These are phyloP conservation scores for Fusarium xylarioides DNA, from an alignment of 2,329 filamentous ascomycete species.

Conservation along the genomic window DNA sequence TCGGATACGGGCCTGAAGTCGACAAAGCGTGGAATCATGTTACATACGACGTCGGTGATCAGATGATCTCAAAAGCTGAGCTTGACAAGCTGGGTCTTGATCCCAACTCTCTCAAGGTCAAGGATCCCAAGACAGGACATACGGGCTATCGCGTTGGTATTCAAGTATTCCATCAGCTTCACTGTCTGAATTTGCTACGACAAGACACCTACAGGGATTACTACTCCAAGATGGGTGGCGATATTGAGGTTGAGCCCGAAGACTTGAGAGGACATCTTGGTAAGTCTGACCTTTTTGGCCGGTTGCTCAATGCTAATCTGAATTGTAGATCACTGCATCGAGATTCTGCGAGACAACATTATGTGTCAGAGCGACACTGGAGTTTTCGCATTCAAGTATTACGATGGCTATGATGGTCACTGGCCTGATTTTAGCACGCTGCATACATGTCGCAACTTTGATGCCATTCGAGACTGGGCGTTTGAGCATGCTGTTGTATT, in stretches of 20 bases:
- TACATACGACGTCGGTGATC: slow-evolving; percentile 62
- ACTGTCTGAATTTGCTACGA: slow-evolving; percentile 59
- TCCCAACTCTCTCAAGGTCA: slow-evolving; percentile 63
- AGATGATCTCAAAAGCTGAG: slow-evolving; percentile 65
- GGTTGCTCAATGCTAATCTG: not conserved
- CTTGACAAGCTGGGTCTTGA: slow-evolving; percentile 62
- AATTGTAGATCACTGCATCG: slow-evolving; percentile 30
- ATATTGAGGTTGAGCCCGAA: slow-evolving; percentile 52
- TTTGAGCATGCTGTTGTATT: slow-evolving; percentile 59
- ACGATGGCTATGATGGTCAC: slow-evolving; percentile 57
- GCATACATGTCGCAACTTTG: slow-evolving; percentile 64
- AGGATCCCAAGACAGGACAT: slow-evolving; percentile 63
- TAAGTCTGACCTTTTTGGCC: rapidly evolving
- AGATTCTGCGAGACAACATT: slow-evolving; percentile 59
- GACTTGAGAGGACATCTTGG: slow-evolving; percentile 34
- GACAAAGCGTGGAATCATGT: slow-evolving; percentile 67
- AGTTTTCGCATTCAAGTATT: slow-evolving; percentile 62
- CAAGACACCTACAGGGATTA: slow-evolving; percentile 61
- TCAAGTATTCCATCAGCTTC: slow-evolving; percentile 65
- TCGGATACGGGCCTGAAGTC: slow-evolving; percentile 65
- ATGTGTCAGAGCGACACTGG: slow-evolving; percentile 66
- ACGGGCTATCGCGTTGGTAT: slow-evolving; percentile 68
- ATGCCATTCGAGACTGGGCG: slow-evolving; percentile 61
- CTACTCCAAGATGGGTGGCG: slow-evolving; percentile 58
- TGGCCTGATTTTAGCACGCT: slow-evolving; percentile 65